Base-by-base conservation (phyloP, 1,139 yeast species). In the Zygosaccharomyces pseudobailii region DNA sequence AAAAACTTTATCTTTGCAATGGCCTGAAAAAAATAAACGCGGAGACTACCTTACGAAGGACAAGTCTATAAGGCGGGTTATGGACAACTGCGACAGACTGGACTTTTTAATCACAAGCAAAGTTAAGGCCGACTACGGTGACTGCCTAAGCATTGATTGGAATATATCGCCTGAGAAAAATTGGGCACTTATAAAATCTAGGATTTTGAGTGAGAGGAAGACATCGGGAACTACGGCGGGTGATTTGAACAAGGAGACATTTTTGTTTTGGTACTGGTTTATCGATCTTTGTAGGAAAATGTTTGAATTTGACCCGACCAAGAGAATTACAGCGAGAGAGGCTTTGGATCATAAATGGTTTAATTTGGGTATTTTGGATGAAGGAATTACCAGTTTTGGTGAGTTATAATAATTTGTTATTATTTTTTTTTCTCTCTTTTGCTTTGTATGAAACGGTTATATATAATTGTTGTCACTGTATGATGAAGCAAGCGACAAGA, bases 331-430 rank as follows among this genome's bases (percentile, higher is more conserved):
- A 5, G 90, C 90, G 1, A 71, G 73, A 48, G 87, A 83, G 47
- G 89, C 90, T 1, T 69, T 85, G 66, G 76, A 79, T 43, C 92
- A 85, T 65, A 83, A 82, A 47, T 85, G 92, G 90, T 85, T 86
- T 64, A 77, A 79, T 57, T 73, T 75, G 59, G 94, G 92, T 28
- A 81, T 84, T 46, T 79, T 81, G 57, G 94, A 84, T 67, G 90
- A 84, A 58, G 92, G 67, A 28, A 64, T 64, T 21, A 50, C 65
- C 37, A 55, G 57, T 47, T 62, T 54, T 43, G 61, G 58, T 25
- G 54, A 51, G 40, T 46, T 45, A 42, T 49, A 45, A 44, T 20
- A 13, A 31, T 31, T 38, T 6, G 8, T 24, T 8, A 24, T 24
- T 24, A 8, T 24, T 24, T 24, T 34, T 38, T 45, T 40, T 44